Evolutionary conservation across 108 stramenopile genomes (phyloP), one percentile per base, ranked within the genome.

Genomic region (Chaetoceros muelleri): DNA sequence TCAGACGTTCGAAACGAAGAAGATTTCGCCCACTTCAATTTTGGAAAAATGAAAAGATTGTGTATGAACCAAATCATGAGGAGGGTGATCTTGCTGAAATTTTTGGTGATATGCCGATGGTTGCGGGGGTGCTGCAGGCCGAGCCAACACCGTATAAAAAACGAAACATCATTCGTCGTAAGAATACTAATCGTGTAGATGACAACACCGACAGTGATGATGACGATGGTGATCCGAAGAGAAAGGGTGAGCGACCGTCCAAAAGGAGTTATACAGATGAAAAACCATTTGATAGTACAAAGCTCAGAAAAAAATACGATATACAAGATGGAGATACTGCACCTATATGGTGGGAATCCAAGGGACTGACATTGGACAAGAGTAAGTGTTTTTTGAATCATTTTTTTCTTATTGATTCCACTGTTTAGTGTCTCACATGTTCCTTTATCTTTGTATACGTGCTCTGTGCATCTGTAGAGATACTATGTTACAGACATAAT

Each of bases 21-120:
- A 65, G 57, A 28, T 67, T 70, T 45, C 44, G 65, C 45, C 88
- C 88, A 31, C 59, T 95, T 17, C 74, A 78, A 53, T 96, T 62
- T 55, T 96, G 95, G 95, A 92, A 88, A 67, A 85, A 82, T 62
- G 95, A 96, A 67, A 71, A 79, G 51, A 25, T 79, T n/a, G 71
- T 83, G 48, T 93, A 86, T 58, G 84, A 74, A 22, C 59, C 79
- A 0, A 66, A 85, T 44, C 55, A 62, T 47, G 72, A 86, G 24
- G 58, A 65, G 24, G 81, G 73, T 2, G 34, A 55, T 0, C 52
- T 82, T 28, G 75, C 61, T 2, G 82, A 82, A 55, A 78, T 55
- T 18, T 67, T 87, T 65, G 83, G 79, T 46, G 71, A 84, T 46
- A 87, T 90, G 84, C 82, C 87, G n/a, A 79, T 91, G 40, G 82